These are phyloP conservation scores for Hamigera avellanea DNA, from an alignment of 495 filamentous ascomycete species.

Conservation along the genomic window DNA sequence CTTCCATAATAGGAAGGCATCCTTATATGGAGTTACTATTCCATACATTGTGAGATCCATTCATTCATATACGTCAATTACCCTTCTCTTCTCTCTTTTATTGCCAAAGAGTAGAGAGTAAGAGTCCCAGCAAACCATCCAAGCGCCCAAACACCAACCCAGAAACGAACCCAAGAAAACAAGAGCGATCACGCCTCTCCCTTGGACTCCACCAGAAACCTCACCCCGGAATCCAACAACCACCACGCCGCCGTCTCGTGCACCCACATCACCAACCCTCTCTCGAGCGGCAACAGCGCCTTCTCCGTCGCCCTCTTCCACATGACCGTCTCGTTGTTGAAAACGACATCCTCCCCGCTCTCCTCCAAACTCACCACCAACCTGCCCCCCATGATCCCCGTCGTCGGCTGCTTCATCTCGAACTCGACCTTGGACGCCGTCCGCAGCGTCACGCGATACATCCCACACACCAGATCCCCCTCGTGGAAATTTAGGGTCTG, in stretches of 20 bases:
- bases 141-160: background rate
- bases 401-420: conserved; percentile 10
- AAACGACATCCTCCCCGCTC: conserved; percentile 10
- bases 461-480: conserved; percentile 23
- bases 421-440: conserved; percentile 20
- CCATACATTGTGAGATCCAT: too few relatives aligned
- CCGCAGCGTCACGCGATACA: conserved; percentile 18
- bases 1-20: too few relatives aligned
- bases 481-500: conserved; percentile 14
- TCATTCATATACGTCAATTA: too few relatives aligned
- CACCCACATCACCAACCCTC: conserved; percentile 14
- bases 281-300: conserved; percentile 20
- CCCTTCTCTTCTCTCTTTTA: too few relatives aligned
- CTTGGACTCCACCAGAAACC: conserved; percentile 20
- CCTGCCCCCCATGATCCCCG: conserved; percentile 14
- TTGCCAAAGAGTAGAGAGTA: too few relatives aligned
- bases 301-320: conserved; percentile 16
- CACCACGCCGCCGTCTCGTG: conserved; percentile 29
- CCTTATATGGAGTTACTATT: too few relatives aligned
- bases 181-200: conserved; percentile 1
- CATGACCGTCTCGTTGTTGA: conserved; percentile 24
- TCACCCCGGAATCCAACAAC: conserved; percentile 26
- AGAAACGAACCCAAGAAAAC: conserved; percentile 1
- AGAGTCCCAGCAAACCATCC: background rate
- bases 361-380: conserved; percentile 16